phyloP scores from a whole-genome alignment of 306 rosid genomes.

The Dalbergia cultrata region DNA sequence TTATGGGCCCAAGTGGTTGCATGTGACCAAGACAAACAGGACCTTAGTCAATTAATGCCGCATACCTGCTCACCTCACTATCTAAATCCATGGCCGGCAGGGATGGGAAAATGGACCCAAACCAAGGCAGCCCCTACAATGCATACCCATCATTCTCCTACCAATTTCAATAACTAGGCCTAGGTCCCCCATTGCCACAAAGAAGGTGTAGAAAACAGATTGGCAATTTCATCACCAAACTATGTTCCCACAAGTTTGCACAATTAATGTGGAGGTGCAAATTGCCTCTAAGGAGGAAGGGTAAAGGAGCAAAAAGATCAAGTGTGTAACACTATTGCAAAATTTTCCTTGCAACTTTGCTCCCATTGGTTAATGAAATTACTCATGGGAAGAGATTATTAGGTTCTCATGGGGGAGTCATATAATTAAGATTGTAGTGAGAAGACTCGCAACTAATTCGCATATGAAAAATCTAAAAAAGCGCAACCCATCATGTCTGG shows the following conservation, averaged over 20 bases:
- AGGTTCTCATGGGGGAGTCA: too few relatives aligned
- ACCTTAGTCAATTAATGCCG: slow-evolving; percentile 37
- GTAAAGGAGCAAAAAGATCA: neutral
- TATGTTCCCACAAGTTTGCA: slow-evolving; percentile 12
- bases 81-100: neutral
- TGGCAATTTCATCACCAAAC: neutral
- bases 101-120: neutral
- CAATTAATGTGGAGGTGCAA: slow-evolving; percentile 20
- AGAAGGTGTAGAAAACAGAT: neutral
- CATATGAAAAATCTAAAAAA: too few relatives aligned
- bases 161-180: neutral
- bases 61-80: slow-evolving; percentile 24
- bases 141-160: neutral
- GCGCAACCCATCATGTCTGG: too few relatives aligned
- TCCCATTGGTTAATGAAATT: slow-evolving; percentile 32
- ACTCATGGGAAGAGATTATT: neutral
- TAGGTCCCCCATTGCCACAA: slow-evolving; percentile 38
- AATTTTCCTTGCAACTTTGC: neutral
- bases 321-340: neutral
- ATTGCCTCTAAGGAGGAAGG: neutral
- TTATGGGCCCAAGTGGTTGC: slow-evolving; percentile 50
- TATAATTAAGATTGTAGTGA: too few relatives aligned
- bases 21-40: slow-evolving; percentile 24
- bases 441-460: too few relatives aligned
- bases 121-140: neutral